A percentile compares a stretch with the other conserved stretches of the same genome.
phyloP scores from a whole-genome alignment of 192 early-diverging fungal genomes.

The Chytriomyces confervae region DNA sequence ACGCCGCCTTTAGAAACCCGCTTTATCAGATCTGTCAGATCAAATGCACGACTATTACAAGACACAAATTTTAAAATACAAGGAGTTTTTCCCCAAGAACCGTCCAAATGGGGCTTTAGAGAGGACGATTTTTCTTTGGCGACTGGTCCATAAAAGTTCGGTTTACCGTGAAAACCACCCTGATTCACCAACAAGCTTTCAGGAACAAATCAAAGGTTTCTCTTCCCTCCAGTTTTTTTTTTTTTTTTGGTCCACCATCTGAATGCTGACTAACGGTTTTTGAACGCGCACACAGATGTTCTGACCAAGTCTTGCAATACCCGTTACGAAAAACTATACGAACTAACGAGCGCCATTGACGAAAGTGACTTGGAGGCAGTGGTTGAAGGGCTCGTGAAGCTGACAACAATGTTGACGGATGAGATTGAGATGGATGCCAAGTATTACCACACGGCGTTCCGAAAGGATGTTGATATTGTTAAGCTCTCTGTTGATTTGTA shows the following conservation, averaged over 20 bases:
- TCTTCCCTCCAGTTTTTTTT: background rate
- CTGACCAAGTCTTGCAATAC: slow-evolving; percentile 48
- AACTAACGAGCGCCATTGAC: slow-evolving; percentile 53
- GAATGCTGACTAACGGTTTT: background rate
- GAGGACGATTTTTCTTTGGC: slow-evolving; percentile 52
- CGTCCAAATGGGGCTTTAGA: slow-evolving; percentile 49
- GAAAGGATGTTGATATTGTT: slow-evolving; percentile 55
- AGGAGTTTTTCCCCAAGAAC: slow-evolving; percentile 60
- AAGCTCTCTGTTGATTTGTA: slow-evolving; percentile 55
- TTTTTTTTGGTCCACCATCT: background rate
- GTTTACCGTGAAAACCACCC: slow-evolving; percentile 52
- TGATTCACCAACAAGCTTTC: slow-evolving; percentile 47
- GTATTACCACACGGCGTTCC: slow-evolving; percentile 53
- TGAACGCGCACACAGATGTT: background rate
- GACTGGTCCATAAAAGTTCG: slow-evolving; percentile 54
- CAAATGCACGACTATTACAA: slow-evolving; percentile 55
- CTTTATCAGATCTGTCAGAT: slow-evolving; percentile 49
- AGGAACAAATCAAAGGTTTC: slow-evolving; percentile 32
- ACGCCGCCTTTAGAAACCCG: slow-evolving; percentile 33
- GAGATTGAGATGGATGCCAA: slow-evolving; percentile 59
- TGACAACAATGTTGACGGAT: slow-evolving; percentile 56
- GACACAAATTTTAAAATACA: slow-evolving; percentile 57
- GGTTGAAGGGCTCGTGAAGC: slow-evolving; percentile 50
- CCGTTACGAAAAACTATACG: slow-evolving; percentile 51
- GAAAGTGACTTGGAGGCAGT: slow-evolving; percentile 52